Evolutionary conservation across 768 basidiomycete genomes (phyloP).

Genomic region (Coprinellus aureogranulatus): DNA sequence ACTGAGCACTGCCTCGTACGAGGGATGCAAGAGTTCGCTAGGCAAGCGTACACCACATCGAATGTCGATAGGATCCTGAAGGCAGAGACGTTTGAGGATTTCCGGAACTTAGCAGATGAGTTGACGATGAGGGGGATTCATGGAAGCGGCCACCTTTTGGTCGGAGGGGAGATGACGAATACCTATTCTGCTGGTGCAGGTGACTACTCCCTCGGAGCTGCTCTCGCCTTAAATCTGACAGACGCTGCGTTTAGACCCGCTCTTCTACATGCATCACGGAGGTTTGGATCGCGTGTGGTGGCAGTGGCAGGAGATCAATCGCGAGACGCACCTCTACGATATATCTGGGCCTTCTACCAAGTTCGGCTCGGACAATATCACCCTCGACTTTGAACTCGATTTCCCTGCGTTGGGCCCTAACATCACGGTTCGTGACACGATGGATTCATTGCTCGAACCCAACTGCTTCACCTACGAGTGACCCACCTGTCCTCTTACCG

Average conservation of each 20-base stretch:
- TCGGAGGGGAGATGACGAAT: slow-evolving; percentile 10
- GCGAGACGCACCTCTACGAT: neutral
- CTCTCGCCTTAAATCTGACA: neutral
- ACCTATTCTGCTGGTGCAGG: neutral
- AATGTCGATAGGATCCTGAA: neutral
- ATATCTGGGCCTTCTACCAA: neutral
- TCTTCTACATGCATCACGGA: slow-evolving; percentile 22
- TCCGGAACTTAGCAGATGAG: neutral
- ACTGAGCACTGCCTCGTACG: slow-evolving; percentile 4
- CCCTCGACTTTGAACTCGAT: slow-evolving; percentile 3
- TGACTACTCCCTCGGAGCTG: neutral
- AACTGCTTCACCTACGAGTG: slow-evolving; percentile 6
- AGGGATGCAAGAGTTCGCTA: neutral
- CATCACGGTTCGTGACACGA: slow-evolving; percentile 2
- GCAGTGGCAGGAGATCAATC: neutral
- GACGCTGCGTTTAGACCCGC: slow-evolving; percentile 14
- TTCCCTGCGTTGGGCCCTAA: slow-evolving; percentile 4
- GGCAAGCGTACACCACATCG: neutral
- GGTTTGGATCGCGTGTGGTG: neutral
- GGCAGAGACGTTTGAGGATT: neutral
- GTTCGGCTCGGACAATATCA: neutral
- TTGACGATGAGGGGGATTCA: neutral
- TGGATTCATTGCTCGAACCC: slow-evolving; percentile 1
- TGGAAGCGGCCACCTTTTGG: neutral
- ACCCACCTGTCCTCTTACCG: neutral